phyloP scores from a whole-genome alignment of 768 basidiomycete genomes.

The Sporobolomyces pararoseus region DNA sequence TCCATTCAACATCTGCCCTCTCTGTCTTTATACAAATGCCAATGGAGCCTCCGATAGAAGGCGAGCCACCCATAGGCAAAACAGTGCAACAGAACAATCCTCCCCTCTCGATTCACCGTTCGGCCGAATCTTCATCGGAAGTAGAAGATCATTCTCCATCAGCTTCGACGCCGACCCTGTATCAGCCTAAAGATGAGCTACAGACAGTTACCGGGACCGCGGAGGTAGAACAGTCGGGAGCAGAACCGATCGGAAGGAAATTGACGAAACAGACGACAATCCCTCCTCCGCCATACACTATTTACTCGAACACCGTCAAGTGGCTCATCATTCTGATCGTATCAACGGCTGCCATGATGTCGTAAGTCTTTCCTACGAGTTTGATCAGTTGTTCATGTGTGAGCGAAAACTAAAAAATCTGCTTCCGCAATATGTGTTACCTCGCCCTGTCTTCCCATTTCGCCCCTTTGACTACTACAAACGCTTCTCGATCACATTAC shows the following conservation, averaged over 20 bases:
- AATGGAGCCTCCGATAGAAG: too few relatives aligned
- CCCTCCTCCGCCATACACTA: slow-evolving; percentile 20
- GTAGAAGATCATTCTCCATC: background rate
- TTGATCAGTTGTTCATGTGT: too few relatives aligned
- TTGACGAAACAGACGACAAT: background rate
- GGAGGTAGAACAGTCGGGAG: background rate
- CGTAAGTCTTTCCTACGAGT: background rate
- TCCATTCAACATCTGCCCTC: too few relatives aligned
- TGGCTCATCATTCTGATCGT: slow-evolving; percentile 34
- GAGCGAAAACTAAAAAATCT: too few relatives aligned
- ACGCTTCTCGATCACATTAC: too few relatives aligned
- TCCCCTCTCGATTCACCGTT: too few relatives aligned
- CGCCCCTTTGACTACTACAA: too few relatives aligned
- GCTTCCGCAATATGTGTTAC: too few relatives aligned
- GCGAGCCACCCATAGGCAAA: too few relatives aligned
- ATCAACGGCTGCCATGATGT: slow-evolving; percentile 27
- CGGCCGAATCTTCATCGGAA: background rate
- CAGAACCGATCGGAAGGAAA: background rate
- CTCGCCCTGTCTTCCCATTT: background rate
- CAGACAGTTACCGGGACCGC: too few relatives aligned
- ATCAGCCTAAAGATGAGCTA: background rate
- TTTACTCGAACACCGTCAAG: slow-evolving; percentile 4
- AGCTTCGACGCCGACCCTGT: slow-evolving; percentile 10
- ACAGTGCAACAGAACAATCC: too few relatives aligned
- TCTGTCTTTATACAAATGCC: too few relatives aligned